Evolutionary conservation across 352 stramenopile genomes (phyloP), one percentile per base, ranked within the genome.

Genomic region (Phytophthora gonapodyides): DNA sequence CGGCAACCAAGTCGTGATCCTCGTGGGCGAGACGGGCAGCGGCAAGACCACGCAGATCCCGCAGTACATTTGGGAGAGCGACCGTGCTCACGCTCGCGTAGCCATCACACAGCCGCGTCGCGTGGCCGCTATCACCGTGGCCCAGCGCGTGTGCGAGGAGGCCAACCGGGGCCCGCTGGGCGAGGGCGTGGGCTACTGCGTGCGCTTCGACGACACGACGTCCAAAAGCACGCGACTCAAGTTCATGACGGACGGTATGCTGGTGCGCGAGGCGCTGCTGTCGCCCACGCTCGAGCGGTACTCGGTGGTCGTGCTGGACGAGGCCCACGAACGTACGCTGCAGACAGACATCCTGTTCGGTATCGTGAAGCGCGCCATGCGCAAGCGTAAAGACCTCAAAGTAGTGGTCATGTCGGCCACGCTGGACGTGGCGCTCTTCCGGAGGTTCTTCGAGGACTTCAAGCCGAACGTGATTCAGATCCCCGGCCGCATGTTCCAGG

Each of bases 371-470:
- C 82, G 78, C 15, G 90, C 89, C 17, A 73, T 95, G 69, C 67
- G 86, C 37, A 88, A 85, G 59, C 82, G 88, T 34, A 84, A 76
- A 37, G 78, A 95, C 54, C 76, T 99, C n/a, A 94, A 92, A 57
- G 86, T 99, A 10, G 87, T 99, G 24, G 93, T 99, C 57, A 99
- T 99, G 96, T 99, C 93, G n/a, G 98, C 97, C 38, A 99, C 97
- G 33, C 75, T 99, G 21, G 92, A 99, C 61, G 88, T 98, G 27
- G 71, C 82, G 47, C 84, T 97, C 5, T 99, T 99, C 75, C 69
- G 84, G 48, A 67, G 67, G 11, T 99, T 98, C 69, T 99, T 99
- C 71, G 72, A 78, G n/a, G 91, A 88, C 27, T 91, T 82, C 42
- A 80, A 76, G 40, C 82, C 87, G 7, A 78, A 75, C 17, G 76